Evolutionary conservation across 768 basidiomycete genomes (phyloP), one percentile per base, ranked within the genome.

Genomic region (Naematelia encephala): DNA sequence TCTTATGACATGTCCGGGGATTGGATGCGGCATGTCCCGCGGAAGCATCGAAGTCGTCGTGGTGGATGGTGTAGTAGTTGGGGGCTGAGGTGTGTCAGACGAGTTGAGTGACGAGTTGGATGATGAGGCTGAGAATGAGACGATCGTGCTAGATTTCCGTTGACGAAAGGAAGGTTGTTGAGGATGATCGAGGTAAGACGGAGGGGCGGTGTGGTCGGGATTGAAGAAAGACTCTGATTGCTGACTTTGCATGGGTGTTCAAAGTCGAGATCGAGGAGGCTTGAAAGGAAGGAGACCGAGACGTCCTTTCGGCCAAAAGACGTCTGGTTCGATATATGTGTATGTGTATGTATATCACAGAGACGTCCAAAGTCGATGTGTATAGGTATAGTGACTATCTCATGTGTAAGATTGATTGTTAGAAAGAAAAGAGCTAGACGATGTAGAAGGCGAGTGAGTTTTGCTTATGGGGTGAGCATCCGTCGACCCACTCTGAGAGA

Each of bases 141-240:
- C 34, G 51, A 52, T 52, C 2, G 29, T 52, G 27, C 23, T 21
- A 16, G 51, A 52, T 19, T 52, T 52, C n/a, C 51, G 51, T 23
- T 52, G 51, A 14, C 51, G 51, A 34, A 43, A 55, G 3, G 42
- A 19, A 13, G 44, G 54, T 13, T 44, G 54, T 19, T 16, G 34
- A 16, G 34, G 34, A 16, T 39, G 34, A 8, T 39, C 8, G 34
- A 39, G 8, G 34, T 39, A 39, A 39, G 34, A 39, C 34, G 34
- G 34, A 39, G 34, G 34, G 8, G 34, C 34, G 34, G 34, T 39
- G 8, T 8, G 16, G 8, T 39, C 34, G 34, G 34, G 34, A 16
- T 39, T 39, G 34, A 39, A 39, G 34, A 16, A 39, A 8, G 34
- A 39, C 8, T 39, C 8, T 8, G 16, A 8, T 8, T 39, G 8